Evolutionary conservation across 2,329 filamentous ascomycete genomes (phyloP), one percentile per base, ranked within the genome.

Genomic region (Microcyclosporella mali): DNA sequence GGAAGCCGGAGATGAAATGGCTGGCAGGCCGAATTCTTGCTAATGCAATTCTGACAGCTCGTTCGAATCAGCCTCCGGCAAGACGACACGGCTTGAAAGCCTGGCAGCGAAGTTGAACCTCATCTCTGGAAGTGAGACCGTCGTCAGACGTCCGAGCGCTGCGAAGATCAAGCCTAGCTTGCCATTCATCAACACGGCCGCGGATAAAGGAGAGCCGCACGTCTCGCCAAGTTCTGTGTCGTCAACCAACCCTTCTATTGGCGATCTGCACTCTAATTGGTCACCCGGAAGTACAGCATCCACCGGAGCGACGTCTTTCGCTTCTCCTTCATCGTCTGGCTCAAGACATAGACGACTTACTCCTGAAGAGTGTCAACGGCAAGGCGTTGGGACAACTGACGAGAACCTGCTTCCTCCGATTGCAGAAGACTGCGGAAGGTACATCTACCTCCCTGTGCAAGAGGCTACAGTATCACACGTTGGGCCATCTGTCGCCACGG

Each of bases 401-500:
- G 57, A 61, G 15, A 46, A 51, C 33, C 18, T 44, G 2, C 44
- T 65, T 11, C 51, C 59, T 12, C 56, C 60, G 1, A 63, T 65
- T 31, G 56, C 62, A 33, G 62, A 65, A 41, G 56, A 59, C 30
- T 52, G 42, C 3, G 49, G 52, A 8, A 50, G 51, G 2, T 58
- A 43, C 33, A 29, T 62, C 11, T n/a, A 52, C 6, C 58, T 63
- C 8, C 60, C 60, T 4, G 52, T 61, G 8, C 59, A 62, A 42
- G 60, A 62, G 27, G 49, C 49, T 10, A 47, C 42, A 3, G 17
- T 54, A 25, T 32, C 51, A 21, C 37, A 51, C n/a, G 16, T 29
- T 43, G 52, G 50, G 35, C 67, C 67, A n/a, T 69, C 69, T 1
- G 50, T 73, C 16, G 49, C 60, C 9, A 94, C 88, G 0, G 82